Base-by-base conservation (phyloP, 148 eudicot genomes). In the Cornus controversa region DNA sequence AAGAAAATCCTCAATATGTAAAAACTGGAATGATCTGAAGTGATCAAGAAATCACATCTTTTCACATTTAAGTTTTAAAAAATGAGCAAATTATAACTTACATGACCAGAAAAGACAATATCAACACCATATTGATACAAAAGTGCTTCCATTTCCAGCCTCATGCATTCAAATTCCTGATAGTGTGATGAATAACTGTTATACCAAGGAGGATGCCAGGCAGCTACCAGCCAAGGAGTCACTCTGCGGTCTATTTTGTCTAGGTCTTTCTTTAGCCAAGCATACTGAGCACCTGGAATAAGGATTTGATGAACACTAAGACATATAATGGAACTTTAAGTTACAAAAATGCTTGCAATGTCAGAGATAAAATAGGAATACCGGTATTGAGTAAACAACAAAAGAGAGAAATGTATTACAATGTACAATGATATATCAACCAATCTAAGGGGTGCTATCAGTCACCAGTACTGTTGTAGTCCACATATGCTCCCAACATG, bases 81-180 rank as follows among this genome's bases (percentile, higher is more conserved):
- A 29, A 31, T 2, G 34, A 31, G 34, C 34, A 31, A 31, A 0
- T 72, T 81, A 47, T 18, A 78, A 82, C 98, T 89, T 88, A 95
- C 98, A 85, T 95, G 98, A 79, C 98, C 98, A 70, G 94, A 88
- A 74, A 92, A 90, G 80, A 95, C 92, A 60, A 95, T 86, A 82
- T 95, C 98, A 64, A 95, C 92, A 3, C 87, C 80, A 84, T 90
- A 75, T 29, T 83, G 84, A 69, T 95, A 89, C 3, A 93, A 83
- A 73, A 93, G 89, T 23, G 78, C 79, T 85, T 95, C 98, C 96
- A 95, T 90, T 81, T 91, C 87, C 76, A 88, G 93, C 77, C 97
- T 93, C 98, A 95, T 95, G 89, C 98, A 95, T 80, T 95, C 98
- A 73, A 90, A 89, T 84, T 95, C 98, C 72, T 93, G 97, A 80